phyloP scores from a whole-genome alignment of 139 green algal species.

The Bryopsis sp. region DNA sequence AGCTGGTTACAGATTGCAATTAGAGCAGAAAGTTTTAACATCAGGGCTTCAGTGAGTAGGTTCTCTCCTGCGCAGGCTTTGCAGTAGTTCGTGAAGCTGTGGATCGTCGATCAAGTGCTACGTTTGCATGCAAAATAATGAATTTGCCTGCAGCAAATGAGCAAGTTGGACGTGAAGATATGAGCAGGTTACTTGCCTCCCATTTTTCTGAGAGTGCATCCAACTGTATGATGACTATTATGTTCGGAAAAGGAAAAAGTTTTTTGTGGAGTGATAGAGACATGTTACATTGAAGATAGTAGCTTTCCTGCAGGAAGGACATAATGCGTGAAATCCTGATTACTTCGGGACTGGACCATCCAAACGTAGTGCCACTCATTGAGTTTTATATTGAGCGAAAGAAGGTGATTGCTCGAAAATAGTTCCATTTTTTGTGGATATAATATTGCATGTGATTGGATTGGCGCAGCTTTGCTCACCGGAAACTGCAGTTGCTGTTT shows the following conservation, averaged over 20 bases:
- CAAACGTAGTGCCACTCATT: background rate
- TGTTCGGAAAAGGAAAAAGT: too few relatives aligned
- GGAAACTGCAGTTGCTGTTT: too few relatives aligned
- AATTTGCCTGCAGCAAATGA: background rate
- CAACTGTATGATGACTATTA: too few relatives aligned
- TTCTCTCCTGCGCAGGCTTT: background rate
- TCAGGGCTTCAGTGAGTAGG: background rate
- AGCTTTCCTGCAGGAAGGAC: background rate
- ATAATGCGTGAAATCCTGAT: conserved; percentile 13
- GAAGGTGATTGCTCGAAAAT: background rate
- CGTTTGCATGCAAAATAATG: conserved; percentile 18
- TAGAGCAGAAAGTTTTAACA: background rate
- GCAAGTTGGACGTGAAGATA: background rate
- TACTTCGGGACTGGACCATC: background rate
- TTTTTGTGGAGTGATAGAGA: background rate
- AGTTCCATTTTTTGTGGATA: too few relatives aligned
- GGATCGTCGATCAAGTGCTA: background rate
- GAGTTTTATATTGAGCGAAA: conserved; percentile 14
- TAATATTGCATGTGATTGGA: too few relatives aligned
- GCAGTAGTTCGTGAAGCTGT: conserved; percentile 1
- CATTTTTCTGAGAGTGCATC: background rate
- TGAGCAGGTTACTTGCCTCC: background rate
- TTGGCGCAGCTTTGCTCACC: too few relatives aligned
- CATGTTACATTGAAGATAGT: background rate
- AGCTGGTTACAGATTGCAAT: too few relatives aligned